Base-by-base conservation (phyloP, 2,329 filamentous ascomycete species). In the Chaetomiaceae sp. region DNA sequence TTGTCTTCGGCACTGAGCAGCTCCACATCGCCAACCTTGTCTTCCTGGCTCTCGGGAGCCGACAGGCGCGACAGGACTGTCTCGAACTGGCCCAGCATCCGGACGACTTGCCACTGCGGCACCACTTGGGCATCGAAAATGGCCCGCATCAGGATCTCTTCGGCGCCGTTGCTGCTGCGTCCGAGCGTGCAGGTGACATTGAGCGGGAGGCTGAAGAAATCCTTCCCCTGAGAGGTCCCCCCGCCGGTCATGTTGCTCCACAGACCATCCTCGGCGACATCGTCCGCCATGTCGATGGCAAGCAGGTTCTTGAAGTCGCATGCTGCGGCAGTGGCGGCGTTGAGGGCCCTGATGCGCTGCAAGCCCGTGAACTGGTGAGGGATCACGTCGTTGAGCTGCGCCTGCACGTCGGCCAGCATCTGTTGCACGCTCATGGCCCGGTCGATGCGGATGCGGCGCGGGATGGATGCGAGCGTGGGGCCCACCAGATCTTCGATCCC, bases 161-260 rank as follows among this genome's bases (percentile, higher is more conserved):
- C 50, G 2, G 18, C n/a, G 2, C 29, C 36, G 16, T 13, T 21
- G n/a, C n/a, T 18, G 23, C 30, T n/a, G 23, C 34, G 23, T 5
- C 36, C 45, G 18, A 59, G 16, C 2, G 57, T 58, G 53, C 57
- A 60, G 1, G 60, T 61, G 14, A 62, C 57, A 23, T 62, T 62
- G 43, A 62, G 59, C 20, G 60, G 60, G 20, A 56, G 58, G 38
- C 53, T 62, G 50, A 62, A 62, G 42, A 62, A 62, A n/a, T 62
- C 59, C 3, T 54, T 47, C 1, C 58, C 54, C 33, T 62, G 60
- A 11, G 41, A 50, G 16, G 45, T 52, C 7, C 59, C 59, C 25
- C 51, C 59, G 21, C 53, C 48, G 3, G 34, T 51, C 45, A 62
- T 48, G 16, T 57, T 58, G n/a, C 42, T 47, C 61, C 61, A 62